Percentiles rank a stretch among this genome's conserved stretches.
phyloP scores from a whole-genome alignment of 441 rosid genomes.

The Syzygium syzygioides region DNA sequence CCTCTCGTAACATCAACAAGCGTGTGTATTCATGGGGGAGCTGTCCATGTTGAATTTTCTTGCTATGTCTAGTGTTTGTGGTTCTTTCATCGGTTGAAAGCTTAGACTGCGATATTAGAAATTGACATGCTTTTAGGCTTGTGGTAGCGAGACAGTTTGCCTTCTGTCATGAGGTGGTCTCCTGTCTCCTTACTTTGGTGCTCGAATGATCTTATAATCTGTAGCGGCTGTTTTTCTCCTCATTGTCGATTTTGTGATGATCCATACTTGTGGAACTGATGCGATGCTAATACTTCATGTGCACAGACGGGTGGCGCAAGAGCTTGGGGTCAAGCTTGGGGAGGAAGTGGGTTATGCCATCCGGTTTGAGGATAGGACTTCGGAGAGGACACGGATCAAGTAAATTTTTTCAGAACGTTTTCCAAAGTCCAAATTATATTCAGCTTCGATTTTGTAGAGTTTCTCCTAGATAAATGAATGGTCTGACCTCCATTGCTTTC shows the following conservation, averaged over 20 bases:
- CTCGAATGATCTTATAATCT: not conserved
- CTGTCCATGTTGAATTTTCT: not conserved
- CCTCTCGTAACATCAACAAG: not conserved
- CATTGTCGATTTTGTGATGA: not conserved
- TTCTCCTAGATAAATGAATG: not conserved
- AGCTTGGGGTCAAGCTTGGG: slow-evolving; percentile 82
- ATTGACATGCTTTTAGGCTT: not conserved
- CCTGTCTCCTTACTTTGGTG: not conserved
- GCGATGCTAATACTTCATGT: not conserved
- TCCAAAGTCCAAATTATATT: not conserved
- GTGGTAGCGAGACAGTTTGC: not conserved
- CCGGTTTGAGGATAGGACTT: slow-evolving; percentile 91
- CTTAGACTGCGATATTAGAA: no score
- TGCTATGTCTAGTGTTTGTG: not conserved
- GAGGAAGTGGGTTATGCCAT: slow-evolving; percentile 98
- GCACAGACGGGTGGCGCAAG: slow-evolving; percentile 83
- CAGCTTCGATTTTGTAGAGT: not conserved
- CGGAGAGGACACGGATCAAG: slow-evolving; percentile 73
- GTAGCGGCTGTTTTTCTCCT: not conserved
- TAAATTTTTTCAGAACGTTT: slow-evolving; percentile 18
- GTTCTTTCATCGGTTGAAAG: not conserved
- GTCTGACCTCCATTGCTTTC: not conserved
- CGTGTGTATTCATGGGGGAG: not conserved
- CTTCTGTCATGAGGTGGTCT: not conserved
- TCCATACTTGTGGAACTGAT: not conserved